A percentile compares a stretch with the other conserved stretches of the same genome.
These are phyloP conservation scores for Syzygium aqueum DNA, from an alignment of 345 rosid species.

Conservation along the genomic window DNA sequence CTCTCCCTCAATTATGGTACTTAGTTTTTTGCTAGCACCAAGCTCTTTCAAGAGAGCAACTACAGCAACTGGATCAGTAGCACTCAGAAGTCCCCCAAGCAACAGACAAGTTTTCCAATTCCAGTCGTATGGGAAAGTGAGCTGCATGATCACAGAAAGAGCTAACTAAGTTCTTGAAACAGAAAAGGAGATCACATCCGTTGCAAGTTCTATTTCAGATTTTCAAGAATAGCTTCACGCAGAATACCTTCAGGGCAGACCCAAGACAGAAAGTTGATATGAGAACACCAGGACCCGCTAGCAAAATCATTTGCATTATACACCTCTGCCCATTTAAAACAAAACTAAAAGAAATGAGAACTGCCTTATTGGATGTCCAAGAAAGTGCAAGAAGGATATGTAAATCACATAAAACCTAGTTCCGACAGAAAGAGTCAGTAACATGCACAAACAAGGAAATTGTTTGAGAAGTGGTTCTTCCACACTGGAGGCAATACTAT, in stretches of 20 bases:
- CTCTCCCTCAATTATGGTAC: constrained; percentile 93
- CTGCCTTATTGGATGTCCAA: not conserved
- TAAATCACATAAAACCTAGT: not conserved
- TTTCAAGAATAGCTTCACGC: not conserved
- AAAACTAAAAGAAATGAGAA: not conserved
- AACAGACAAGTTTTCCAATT: constrained; percentile 85
- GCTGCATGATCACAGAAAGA: constrained; percentile 26
- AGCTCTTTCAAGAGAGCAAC: constrained; percentile 92
- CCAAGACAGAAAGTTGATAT: constrained; percentile 81
- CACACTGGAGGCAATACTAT: not conserved
- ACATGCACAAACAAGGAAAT: not conserved
- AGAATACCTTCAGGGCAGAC: constrained; percentile 60
- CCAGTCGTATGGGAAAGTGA: constrained; percentile 84
- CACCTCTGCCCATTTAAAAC: constrained; percentile 49
- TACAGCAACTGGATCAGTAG: constrained; percentile 98
- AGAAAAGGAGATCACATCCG: not conserved
- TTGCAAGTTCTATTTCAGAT: not conserved
- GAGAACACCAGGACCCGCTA: constrained; percentile 95
- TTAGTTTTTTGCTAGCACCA: constrained; percentile 96
- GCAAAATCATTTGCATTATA: constrained; percentile 76
- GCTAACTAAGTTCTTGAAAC: not conserved
- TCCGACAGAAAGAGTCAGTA: not conserved
- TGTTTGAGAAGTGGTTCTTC: not conserved
- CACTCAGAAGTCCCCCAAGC: constrained; percentile 96
- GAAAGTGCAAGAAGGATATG: not conserved